phyloP scores from a whole-genome alignment of 257 asterid species.

The Henckelia pumila region DNA sequence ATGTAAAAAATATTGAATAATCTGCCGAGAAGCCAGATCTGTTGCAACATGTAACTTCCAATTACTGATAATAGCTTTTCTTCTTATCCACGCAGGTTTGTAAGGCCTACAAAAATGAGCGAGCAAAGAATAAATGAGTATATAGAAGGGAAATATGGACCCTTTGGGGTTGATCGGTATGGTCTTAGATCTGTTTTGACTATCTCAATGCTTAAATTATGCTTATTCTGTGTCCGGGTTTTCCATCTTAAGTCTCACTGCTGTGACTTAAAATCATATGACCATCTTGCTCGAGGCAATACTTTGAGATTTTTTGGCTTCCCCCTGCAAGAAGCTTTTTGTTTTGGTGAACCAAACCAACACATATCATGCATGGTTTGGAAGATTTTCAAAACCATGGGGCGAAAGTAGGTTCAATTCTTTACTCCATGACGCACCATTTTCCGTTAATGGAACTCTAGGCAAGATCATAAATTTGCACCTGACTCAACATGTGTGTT shows the following conservation, averaged over 20 bases:
- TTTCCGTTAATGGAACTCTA: too few relatives aligned
- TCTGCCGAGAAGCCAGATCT: too few relatives aligned
- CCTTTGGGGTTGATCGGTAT: slow-evolving; percentile 86
- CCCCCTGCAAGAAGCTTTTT: neutral
- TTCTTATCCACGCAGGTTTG: slow-evolving; percentile 56
- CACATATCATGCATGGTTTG: neutral
- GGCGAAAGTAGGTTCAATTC: neutral
- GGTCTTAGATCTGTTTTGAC: slow-evolving; percentile 17
- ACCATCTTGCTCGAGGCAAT: neutral
- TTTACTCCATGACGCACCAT: neutral
- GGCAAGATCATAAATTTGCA: too few relatives aligned
- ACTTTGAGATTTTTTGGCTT: neutral
- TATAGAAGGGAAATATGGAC: slow-evolving; percentile 86
- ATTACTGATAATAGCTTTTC: slow-evolving; percentile 11
- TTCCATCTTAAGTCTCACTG: neutral
- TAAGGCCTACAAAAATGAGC: slow-evolving; percentile 78
- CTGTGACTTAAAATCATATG: neutral
- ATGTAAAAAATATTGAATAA: too few relatives aligned
- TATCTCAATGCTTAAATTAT: slow-evolving; percentile 3
- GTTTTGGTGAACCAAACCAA: neutral
- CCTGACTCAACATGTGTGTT: neutral
- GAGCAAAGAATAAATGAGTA: slow-evolving; percentile 68
- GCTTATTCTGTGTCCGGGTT: neutral
- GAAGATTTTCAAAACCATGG: neutral
- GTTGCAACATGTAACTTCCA: slow-evolving; percentile 9